Conservation (phyloP, 2,329 filamentous ascomycete genomes). For the Bipolaris cookei region DNA sequence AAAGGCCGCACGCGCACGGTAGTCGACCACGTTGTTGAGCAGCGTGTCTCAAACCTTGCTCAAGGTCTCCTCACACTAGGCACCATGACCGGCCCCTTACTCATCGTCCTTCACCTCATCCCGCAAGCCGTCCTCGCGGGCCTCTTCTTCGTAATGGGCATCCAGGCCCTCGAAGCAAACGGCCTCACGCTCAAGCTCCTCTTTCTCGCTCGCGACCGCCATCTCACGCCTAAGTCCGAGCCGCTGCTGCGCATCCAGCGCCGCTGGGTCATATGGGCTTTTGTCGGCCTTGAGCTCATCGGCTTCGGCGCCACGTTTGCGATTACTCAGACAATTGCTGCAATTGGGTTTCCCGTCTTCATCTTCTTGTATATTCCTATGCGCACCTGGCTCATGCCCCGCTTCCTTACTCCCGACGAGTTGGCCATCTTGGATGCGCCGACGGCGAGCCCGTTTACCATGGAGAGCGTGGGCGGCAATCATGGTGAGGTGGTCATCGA, state of each 20-base stretch:
- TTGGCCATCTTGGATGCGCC: conserved; percentile 60
- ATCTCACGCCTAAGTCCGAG: conserved; percentile 57
- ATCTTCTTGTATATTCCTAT: conserved; percentile 64
- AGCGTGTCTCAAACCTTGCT: conserved; percentile 62
- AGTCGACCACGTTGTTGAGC: conserved; percentile 60
- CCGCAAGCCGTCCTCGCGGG: conserved; percentile 62
- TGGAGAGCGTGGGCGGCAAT: conserved; percentile 60
- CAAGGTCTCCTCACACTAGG: conserved; percentile 62
- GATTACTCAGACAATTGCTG: conserved; percentile 65
- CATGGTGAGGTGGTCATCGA: conserved; percentile 37
- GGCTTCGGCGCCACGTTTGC: conserved; percentile 62
- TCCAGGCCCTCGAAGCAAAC: conserved; percentile 59
- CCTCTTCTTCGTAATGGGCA: conserved; percentile 65
- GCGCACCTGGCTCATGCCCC: conserved; percentile 58
- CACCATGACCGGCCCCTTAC: conserved; percentile 63
- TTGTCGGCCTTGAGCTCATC: conserved; percentile 59
- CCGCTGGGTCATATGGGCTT: conserved; percentile 56
- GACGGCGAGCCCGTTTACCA: conserved; percentile 61
- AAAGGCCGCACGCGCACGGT: conserved; percentile 52
- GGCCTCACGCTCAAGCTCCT: conserved; percentile 60
- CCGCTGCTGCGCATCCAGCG: conserved; percentile 54
- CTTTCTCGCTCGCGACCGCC: conserved; percentile 56
- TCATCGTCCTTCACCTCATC: conserved; percentile 61
- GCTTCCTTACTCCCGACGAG: conserved; percentile 58
- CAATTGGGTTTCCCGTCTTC: conserved; percentile 65